These are phyloP conservation scores for Chlorophyllum brunneum DNA, from an alignment of 768 basidiomycete genomes.

Conservation along the genomic window DNA sequence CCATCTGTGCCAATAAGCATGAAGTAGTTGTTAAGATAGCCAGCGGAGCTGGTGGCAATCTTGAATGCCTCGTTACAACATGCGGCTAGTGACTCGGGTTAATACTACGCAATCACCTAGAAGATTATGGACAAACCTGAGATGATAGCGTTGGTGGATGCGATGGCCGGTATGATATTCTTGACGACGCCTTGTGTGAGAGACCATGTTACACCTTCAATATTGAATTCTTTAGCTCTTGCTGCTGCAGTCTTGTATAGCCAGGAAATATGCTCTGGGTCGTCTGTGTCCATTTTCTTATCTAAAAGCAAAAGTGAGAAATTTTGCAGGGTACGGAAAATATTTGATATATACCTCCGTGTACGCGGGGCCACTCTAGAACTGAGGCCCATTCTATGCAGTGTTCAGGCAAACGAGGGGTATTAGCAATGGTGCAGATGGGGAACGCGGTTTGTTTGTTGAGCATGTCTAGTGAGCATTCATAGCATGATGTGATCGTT, in stretches of 20 bases:
- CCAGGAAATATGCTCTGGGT: conserved; percentile 97
- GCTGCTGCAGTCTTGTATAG: conserved; percentile 74
- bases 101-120: no score
- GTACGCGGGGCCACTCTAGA: conserved; percentile 94
- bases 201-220: conserved; percentile 98
- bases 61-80: conserved; percentile 99
- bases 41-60: conserved; percentile 92
- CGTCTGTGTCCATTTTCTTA: conserved; percentile 95
- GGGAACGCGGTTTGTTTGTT: conserved; percentile 97
- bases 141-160: conserved; percentile 97
- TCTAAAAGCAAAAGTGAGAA: conserved; percentile 39
- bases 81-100: conserved; percentile 51
- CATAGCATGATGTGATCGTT: conserved; percentile 93
- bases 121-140: conserved; percentile 51
- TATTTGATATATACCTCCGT: conserved; percentile 57
- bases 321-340: background rate
- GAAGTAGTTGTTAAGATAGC: conserved; percentile 95
- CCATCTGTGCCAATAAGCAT: conserved; percentile 97
- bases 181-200: conserved; percentile 98
- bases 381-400: conserved; percentile 99
- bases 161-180: conserved; percentile 99
- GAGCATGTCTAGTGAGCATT: conserved; percentile 97
- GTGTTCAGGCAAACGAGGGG: conserved; percentile 95
- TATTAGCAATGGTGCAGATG: conserved; percentile 99
- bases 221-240: conserved; percentile 92